Percentiles rank a stretch among this genome's conserved stretches.
phyloP scores from a whole-genome alignment of 192 early-diverging fungal genomes.

The Hyaloraphidium curvatum region DNA sequence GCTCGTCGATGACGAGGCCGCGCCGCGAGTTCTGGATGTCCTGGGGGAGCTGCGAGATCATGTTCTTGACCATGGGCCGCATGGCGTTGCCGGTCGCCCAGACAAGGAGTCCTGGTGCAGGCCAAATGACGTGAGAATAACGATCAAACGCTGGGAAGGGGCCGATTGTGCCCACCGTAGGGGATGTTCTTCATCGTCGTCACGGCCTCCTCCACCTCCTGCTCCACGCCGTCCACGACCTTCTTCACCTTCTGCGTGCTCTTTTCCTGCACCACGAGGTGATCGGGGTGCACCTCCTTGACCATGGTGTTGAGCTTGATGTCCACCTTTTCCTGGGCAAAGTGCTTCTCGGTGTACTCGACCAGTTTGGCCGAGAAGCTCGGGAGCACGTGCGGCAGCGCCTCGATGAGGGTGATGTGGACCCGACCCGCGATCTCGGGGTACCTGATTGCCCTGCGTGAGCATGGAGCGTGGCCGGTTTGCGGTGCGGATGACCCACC shows the following conservation, averaged over 20 bases:
- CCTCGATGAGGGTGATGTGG: conserved; percentile 62
- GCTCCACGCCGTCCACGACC: conserved; percentile 50
- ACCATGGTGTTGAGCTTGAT: conserved; percentile 60
- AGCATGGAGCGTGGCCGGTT: no score
- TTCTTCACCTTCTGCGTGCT: conserved; percentile 57
- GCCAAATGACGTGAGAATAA: not conserved
- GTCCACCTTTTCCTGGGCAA: conserved; percentile 52
- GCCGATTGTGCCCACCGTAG: conserved; percentile 26
- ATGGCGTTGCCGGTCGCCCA: conserved; percentile 76
- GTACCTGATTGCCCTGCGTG: conserved; percentile 45
- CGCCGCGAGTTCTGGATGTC: conserved; percentile 42
- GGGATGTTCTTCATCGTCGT: conserved; percentile 40
- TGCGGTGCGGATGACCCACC: no score
- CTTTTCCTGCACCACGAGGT: conserved; percentile 42
- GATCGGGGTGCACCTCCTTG: conserved; percentile 52
- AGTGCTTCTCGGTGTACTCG: conserved; percentile 58
- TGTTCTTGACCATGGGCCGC: conserved; percentile 37
- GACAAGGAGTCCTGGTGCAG: conserved; percentile 30
- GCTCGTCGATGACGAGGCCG: conserved; percentile 53
- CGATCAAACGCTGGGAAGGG: not conserved
- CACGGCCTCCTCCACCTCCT: conserved; percentile 41
- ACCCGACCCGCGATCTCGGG: conserved; percentile 55
- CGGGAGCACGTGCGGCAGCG: conserved; percentile 53
- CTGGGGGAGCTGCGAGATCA: conserved; percentile 38
- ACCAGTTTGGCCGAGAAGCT: conserved; percentile 61